Base-by-base conservation (phyloP, 768 basidiomycete genomes). In the Kwoniella botswanensis region DNA sequence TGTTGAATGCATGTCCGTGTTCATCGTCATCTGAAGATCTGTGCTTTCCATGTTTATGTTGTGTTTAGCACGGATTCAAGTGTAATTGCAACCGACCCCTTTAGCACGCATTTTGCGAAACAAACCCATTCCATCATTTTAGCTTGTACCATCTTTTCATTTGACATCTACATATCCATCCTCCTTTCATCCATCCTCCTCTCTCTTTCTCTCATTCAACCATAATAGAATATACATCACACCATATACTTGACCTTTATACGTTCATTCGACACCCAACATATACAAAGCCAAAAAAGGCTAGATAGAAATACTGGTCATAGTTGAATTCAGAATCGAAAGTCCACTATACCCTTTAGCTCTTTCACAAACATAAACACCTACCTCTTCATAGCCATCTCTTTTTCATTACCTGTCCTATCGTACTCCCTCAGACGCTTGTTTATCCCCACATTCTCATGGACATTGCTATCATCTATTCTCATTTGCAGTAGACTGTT, bases 181-280 rank as follows among this genome's bases (percentile, higher is more conserved):
- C 11, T 55, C 21, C 26, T 61, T 17, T 61, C 57, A 18, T 35
- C n/a, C 41, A 1, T 50, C 46, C 1, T 50, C 43, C 59, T 21
- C 41, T 43, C 43, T 26, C 42, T 11, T n/a, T 61, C 42, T 42
- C n/a, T 12, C 18, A 21, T 9, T n/a, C 43, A 17, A 42, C 18
- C 42, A 61, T 7, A 18, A 42, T 15, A 21, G 22, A 11, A 61
- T 7, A n/a, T 42, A 61, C 42, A 55, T 61, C 42, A n/a, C 35
- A 58, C 0, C 24, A 43, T 41, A 61, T 61, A 61, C 42, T 61
- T 61, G 59, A 61, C 59, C 59, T 61, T 44, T 61, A 61, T 61
- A 61, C 59, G n/a, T 43, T 61, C 59, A 43, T 61, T 61, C 35
- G 35, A 58, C 15, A 24, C 21, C n/a, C 54, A 17, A 58, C 24